Evolutionary conservation across 176 grass and related monocot species (phyloP).

Genomic region (Cymbopogon citratus): DNA sequence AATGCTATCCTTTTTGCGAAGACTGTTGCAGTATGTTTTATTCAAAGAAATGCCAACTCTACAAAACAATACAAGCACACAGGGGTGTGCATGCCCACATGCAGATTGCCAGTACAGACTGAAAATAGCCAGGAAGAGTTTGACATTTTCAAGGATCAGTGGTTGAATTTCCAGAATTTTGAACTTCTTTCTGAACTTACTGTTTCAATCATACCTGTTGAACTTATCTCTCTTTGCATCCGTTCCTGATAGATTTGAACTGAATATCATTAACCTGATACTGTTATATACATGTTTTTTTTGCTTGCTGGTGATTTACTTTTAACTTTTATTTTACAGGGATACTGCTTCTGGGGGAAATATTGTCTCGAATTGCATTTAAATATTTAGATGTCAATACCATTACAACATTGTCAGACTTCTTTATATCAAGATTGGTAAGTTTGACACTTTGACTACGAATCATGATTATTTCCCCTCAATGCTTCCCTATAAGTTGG

Average conservation of each 20-base stretch:
- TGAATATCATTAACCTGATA: not conserved
- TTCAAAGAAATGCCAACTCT: not conserved
- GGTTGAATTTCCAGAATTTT: not conserved
- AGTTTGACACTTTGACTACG: slow-evolving; percentile 38
- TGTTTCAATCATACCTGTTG: not conserved
- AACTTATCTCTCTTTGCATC: slow-evolving; percentile 15
- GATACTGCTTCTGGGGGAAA: slow-evolving; percentile 72
- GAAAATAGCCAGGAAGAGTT: not conserved
- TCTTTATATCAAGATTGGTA: slow-evolving; percentile 93
- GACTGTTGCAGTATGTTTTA: not conserved
- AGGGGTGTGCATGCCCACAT: not conserved
- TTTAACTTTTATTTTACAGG: slow-evolving; percentile 32
- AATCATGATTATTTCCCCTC: slow-evolving; percentile 22
- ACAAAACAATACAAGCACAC: not conserved
- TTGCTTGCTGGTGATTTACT: slow-evolving; percentile 7
- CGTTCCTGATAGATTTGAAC: slow-evolving; percentile 18
- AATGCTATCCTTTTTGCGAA: slow-evolving; percentile 7
- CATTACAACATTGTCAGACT: slow-evolving; percentile 66
- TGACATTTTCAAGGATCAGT: not conserved
- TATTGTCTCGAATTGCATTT: slow-evolving; percentile 47
- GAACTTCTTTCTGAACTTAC: not conserved
- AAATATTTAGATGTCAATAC: slow-evolving; percentile 60
- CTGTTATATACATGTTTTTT: not conserved
- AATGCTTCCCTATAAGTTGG: not conserved
- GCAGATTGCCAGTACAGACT: not conserved